Conservation (phyloP, 2,329 filamentous ascomycete genomes). For the Salinomyces thailandicus region DNA sequence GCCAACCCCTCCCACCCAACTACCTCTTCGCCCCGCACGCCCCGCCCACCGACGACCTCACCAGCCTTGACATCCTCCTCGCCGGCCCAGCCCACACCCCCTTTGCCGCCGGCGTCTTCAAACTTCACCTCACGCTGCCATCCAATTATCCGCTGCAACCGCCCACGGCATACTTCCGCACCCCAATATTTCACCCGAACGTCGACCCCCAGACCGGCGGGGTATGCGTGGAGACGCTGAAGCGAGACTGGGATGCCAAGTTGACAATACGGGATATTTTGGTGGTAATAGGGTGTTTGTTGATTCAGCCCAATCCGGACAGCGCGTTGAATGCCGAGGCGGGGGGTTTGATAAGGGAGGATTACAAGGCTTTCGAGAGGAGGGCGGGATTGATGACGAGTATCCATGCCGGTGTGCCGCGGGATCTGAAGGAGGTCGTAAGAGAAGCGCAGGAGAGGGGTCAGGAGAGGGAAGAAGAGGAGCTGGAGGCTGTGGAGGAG, state of each 20-base stretch:
- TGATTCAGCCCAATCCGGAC: conserved; percentile 55
- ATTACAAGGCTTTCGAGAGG: conserved; percentile 47
- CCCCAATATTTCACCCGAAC: conserved; percentile 54
- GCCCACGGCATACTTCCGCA: conserved; percentile 50
- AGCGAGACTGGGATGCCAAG: conserved; percentile 50
- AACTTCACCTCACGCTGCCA: conserved; percentile 49
- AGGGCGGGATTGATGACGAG: conserved; percentile 52
- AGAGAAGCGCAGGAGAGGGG: conserved; percentile 44
- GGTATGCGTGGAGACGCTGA: conserved; percentile 55
- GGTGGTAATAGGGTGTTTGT: conserved; percentile 49
- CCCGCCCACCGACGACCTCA: conserved; percentile 42
- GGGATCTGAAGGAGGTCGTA: conserved; percentile 34
- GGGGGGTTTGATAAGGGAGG: conserved; percentile 48
- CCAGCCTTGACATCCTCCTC: conserved; percentile 47
- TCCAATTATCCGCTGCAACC: conserved; percentile 43
- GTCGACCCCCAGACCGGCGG: conserved; percentile 52
- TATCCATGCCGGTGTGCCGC: conserved; percentile 48
- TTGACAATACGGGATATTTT: conserved; percentile 51
- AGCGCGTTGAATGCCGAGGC: conserved; percentile 53
- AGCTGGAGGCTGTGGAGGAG: conserved; percentile 9
- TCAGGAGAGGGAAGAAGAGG: conserved; percentile 22
- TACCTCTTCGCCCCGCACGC: conserved; percentile 44
- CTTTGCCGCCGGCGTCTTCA: conserved; percentile 49
- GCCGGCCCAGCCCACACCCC: conserved; percentile 51
- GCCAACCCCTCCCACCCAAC: conserved; percentile 47